Base-by-base conservation (phyloP, 2,329 filamentous ascomycete genomes). In the Colletotrichum echinochloae region DNA sequence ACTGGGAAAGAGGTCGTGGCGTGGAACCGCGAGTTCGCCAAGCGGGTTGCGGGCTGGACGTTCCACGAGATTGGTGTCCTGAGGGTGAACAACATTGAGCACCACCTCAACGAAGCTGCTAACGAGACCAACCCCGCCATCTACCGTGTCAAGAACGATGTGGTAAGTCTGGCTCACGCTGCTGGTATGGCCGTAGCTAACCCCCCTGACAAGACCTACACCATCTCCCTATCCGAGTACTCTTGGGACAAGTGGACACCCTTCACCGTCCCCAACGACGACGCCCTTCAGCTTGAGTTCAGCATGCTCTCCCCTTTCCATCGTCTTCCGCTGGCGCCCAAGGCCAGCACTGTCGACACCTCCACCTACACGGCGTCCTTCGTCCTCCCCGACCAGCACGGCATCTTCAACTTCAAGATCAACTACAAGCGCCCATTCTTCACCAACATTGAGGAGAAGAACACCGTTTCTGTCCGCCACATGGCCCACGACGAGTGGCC, bases 301-400 rank as follows among this genome's bases (percentile, higher is more conserved):
- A 95, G 91, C 84, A 99, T 98, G 96, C 92, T 99, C 56, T 98
- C 95, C 1, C 95, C 96, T 66, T 98, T 98, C 89, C 92, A 98
- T 84, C 95, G 96, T 51, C 87, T 98, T 41, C 86, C 90, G 70
- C 90, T 99, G 39, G 76, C 83, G 11, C 88, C 89, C 18, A 80
- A 85, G 12, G 81, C 82, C 39, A 85, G 85, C 33, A 91, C 90
- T 1, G 81, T 86, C 65, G 91, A 93, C 76, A 90, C 90, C 73
- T 91, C 93, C 60, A 87, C 92, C 72, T 99, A 91, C 85, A 87
- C 88, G 73, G 87, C 89, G 55, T 87, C 89, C 30, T 98, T 99
- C 83, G 92, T 87, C 73, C 88, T 95, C 5, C 96, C 96, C 5
- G 96, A 99, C 80, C 96, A 99, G 83, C 96, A 99, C 84, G 96